Percentiles rank a stretch among this genome's conserved stretches.
phyloP scores from a whole-genome alignment of 2,329 filamentous ascomycete species.

The Hypomyces rosellus region DNA sequence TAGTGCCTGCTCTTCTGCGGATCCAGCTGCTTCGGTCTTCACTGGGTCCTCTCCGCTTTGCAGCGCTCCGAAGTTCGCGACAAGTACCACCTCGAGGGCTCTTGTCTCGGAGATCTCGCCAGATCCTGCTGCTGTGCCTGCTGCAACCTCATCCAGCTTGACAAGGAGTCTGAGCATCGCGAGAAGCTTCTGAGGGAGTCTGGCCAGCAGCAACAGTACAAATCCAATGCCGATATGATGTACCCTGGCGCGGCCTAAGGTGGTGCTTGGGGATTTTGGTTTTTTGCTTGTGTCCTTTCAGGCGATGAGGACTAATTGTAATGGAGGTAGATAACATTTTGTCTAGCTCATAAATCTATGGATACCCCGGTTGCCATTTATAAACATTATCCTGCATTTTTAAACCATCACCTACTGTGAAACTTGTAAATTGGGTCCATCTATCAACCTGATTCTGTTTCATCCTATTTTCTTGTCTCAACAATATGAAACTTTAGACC shows the following conservation, averaged over 20 bases:
- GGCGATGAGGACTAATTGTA: neutral
- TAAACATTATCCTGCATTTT: no score
- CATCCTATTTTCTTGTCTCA: no score
- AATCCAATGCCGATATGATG: conserved; percentile 15
- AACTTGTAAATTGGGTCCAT: no score
- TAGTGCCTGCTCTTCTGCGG: conserved; percentile 40
- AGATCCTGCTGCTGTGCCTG: conserved; percentile 39
- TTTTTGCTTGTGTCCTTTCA: neutral
- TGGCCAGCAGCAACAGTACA: conserved; percentile 15
- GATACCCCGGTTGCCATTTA: neutral
- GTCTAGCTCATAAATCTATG: neutral
- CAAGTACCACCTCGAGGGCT: conserved; percentile 40
- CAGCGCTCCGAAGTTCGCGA: conserved; percentile 39
- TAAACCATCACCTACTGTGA: no score
- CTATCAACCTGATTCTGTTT: no score
- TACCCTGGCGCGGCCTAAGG: conserved; percentile 6
- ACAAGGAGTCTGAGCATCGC: conserved; percentile 39
- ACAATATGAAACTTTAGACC: no score
- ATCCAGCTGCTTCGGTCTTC: conserved; percentile 32
- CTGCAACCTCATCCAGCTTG: conserved; percentile 40
- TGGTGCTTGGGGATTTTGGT: neutral
- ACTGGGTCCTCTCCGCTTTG: conserved; percentile 38
- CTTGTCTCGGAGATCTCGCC: conserved; percentile 36
- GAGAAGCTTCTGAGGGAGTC: conserved; percentile 20
- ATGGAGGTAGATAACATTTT: neutral